Conservation (phyloP, 2,329 filamentous ascomycete genomes). For the Penicillium oxalicum region DNA sequence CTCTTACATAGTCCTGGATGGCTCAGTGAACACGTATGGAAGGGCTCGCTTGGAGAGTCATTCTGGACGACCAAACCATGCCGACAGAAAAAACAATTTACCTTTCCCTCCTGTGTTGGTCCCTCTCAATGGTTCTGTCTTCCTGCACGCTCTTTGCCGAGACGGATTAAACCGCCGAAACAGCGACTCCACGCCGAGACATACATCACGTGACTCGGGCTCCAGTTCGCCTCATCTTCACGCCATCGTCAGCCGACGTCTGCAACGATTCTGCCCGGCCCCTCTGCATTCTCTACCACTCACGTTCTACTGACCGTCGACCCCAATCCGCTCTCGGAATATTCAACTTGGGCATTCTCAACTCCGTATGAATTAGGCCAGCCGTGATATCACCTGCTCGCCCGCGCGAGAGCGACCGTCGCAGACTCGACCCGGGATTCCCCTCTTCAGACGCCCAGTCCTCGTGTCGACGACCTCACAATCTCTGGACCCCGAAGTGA, state of each 20-base stretch:
- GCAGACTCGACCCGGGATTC: slow-evolving; percentile 25
- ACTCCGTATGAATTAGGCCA: slow-evolving; percentile 31
- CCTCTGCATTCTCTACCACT: slow-evolving; percentile 11
- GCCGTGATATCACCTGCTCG: slow-evolving; percentile 30
- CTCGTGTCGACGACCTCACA: slow-evolving; percentile 14
- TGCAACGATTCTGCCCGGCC: slow-evolving; percentile 16
- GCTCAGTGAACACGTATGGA: no score
- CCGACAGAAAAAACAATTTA: no score
- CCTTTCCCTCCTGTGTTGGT: no score
- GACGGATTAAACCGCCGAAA: slow-evolving; percentile 1
- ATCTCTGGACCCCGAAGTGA: slow-evolving; percentile 13
- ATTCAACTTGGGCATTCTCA: slow-evolving; percentile 17
- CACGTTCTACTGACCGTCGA: slow-evolving; percentile 11
- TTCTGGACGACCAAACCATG: no score
- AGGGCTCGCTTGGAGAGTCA: no score
- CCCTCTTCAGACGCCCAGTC: slow-evolving; percentile 20
- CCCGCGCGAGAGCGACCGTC: slow-evolving; percentile 30
- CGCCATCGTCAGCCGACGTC: slow-evolving; percentile 15
- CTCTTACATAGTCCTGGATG: no score
- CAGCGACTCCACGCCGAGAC: slow-evolving; percentile 6
- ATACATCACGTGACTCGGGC: slow-evolving; percentile 23
- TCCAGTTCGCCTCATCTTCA: slow-evolving; percentile 26
- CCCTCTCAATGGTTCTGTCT: no score
- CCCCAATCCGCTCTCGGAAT: slow-evolving; percentile 11
- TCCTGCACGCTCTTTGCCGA: not conserved